Conservation (phyloP, 176 grass and related monocot species). For the Puccinellia tenuiflora region DNA sequence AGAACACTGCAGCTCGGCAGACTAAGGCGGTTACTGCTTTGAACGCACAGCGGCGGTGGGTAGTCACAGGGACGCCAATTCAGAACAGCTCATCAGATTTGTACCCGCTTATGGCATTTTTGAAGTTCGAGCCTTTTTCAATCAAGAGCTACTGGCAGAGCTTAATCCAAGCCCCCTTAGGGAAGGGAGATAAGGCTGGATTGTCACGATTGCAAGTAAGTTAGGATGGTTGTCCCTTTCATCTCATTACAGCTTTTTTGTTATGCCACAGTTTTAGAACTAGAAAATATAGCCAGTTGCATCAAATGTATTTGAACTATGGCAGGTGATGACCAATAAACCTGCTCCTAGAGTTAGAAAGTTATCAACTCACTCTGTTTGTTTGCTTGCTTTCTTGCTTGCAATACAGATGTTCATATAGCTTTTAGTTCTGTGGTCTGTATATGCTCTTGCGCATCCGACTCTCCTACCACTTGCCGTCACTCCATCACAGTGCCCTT, state of each 20-base stretch:
- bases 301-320: not conserved
- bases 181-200: constrained; percentile 46
- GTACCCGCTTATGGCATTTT: constrained; percentile 79
- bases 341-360: not conserved
- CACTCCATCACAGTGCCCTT: not conserved
- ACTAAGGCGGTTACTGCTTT: constrained; percentile 82
- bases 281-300: not conserved
- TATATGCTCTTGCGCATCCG: not conserved
- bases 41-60: constrained; percentile 77
- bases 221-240: not conserved
- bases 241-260: not conserved
- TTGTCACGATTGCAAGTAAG: constrained; percentile 70
- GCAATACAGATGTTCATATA: not conserved
- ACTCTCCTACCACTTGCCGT: not conserved
- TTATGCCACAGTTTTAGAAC: not conserved
- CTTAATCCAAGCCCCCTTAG: constrained; percentile 70
- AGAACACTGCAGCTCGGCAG: constrained; percentile 73
- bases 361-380: not conserved
- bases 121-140: constrained; percentile 78
- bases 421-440: not conserved
- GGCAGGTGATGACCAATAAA: not conserved
- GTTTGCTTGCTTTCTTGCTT: not conserved
- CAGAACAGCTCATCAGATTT: constrained; percentile 92
- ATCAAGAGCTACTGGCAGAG: constrained; percentile 81
- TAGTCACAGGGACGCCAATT: constrained; percentile 88